These are phyloP conservation scores for Ophiocytium majus DNA, from an alignment of 352 stramenopile genomes.

Conservation along the genomic window DNA sequence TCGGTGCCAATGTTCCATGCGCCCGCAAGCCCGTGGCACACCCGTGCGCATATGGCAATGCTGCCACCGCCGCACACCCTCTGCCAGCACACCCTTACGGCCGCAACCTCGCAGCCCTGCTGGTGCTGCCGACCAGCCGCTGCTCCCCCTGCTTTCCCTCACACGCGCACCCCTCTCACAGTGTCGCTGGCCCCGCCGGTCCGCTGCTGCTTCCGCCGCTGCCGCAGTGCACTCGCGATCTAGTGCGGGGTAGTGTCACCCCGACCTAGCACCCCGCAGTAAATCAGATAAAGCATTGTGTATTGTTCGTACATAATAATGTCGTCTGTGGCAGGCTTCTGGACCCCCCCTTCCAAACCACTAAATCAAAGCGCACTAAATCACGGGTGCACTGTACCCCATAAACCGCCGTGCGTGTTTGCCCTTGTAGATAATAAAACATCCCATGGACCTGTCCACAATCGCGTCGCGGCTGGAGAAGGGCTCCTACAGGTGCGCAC, in stretches of 20 bases:
- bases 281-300: background rate
- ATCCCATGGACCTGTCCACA: conserved; percentile 84
- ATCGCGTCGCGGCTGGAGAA: conserved; percentile 59
- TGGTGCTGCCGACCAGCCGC: too few species aligned
- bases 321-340: background rate
- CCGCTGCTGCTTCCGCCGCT: too few species aligned
- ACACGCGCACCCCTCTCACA: too few species aligned
- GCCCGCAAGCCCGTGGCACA: too few species aligned
- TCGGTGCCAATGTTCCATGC: too few species aligned
- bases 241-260: background rate
- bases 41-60: too few species aligned
- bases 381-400: background rate
- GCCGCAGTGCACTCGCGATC: too few species aligned
- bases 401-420: background rate
- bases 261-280: background rate
- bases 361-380: background rate
- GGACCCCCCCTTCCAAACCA: background rate
- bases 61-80: too few species aligned
- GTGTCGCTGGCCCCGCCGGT: too few species aligned
- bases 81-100: too few species aligned
- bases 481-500: conserved; percentile 27
- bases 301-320: background rate
- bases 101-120: too few species aligned
- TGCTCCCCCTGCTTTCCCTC: too few species aligned
- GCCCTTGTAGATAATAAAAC: conserved; percentile 68